Conservation (phyloP, 768 basidiomycete genomes). For the Vishniacozyma victoriae region DNA sequence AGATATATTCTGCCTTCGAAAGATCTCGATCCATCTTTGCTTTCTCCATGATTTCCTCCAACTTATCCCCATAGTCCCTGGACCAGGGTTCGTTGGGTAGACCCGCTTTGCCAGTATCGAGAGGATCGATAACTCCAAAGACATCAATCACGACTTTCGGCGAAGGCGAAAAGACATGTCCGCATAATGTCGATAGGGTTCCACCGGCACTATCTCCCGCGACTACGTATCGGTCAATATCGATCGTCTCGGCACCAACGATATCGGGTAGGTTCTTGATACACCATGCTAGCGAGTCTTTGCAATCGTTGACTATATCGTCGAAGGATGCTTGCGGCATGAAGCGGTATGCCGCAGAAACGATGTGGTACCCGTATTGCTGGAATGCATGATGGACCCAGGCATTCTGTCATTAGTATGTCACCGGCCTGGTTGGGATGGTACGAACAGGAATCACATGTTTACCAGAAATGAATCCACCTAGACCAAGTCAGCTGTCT, state of each 20-base stretch:
- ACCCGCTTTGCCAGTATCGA: slow-evolving; percentile 1
- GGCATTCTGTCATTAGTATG: too few relatives aligned
- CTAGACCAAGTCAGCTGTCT: background rate
- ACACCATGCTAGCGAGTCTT: slow-evolving; percentile 12
- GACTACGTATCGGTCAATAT: slow-evolving; percentile 2
- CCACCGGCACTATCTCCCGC: slow-evolving; percentile 14
- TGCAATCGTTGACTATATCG: slow-evolving; percentile 7
- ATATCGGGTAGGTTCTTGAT: slow-evolving; percentile 1
- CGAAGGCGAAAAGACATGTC: background rate
- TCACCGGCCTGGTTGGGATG: too few relatives aligned
- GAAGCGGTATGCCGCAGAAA: slow-evolving; percentile 11
- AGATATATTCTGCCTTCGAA: background rate
- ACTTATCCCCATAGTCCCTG: background rate
- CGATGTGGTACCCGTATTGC: slow-evolving; percentile 8
- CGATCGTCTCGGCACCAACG: slow-evolving; percentile 3
- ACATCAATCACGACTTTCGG: slow-evolving; percentile 5
- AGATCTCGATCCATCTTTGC: slow-evolving; percentile 4
- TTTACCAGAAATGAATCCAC: slow-evolving; percentile 6
- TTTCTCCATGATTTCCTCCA: background rate
- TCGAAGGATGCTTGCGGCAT: slow-evolving; percentile 7
- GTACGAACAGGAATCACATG: slow-evolving; percentile 7
- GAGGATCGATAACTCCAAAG: slow-evolving; percentile 2
- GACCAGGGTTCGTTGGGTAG: background rate
- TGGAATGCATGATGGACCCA: slow-evolving; percentile 15
- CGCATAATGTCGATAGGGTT: slow-evolving; percentile 1